Base-by-base conservation (phyloP, 352 stramenopile species). In the Phytophthora uliginosa region DNA sequence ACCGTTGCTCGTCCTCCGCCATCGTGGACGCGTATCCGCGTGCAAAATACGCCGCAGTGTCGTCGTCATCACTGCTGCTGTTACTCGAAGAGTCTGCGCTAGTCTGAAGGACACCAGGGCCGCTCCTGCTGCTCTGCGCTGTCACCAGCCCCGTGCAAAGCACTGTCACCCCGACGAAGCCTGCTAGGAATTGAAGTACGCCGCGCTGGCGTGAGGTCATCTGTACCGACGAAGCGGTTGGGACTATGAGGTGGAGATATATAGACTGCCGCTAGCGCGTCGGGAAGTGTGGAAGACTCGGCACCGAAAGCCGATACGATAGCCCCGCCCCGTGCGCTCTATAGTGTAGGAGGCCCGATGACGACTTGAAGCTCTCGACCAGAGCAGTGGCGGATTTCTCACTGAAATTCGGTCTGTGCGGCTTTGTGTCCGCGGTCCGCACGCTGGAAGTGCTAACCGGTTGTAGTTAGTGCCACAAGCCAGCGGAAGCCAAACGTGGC, bases 161-260 rank as follows among this genome's bases (percentile, higher is more conserved):
- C 24, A 59, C 9, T 34, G 57, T 48, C 31, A 79, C 42, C 17
- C 58, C 59, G 20, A 69, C 31, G 20, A 73, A 34, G 7, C 38
- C 20, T 52, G 61, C 62, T 50, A 81, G 48, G 18, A 57, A 53
- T 48, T 48, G 48, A 61, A 75, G 55, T 78, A 78, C 74, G 70
- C 70, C 61, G 40, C 64, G 28, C 15, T 59, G 66, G 66, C 70
- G 70, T 78, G 34, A 45, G 53, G 62, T 54, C 74, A 81, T 81
- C 51, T 78, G 74, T 81, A 78, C 74, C 74, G 74, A 73, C 66
- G 38, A 69, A 69, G 70, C 74, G 74, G 74, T 81, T 78, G 47
- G 28, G 50, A 66, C 40, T 55, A 38, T 71, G 69, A 40, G 53
- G 22, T 20, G 24, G 28, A 71, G 50, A 63, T 52, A 36, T 50